Percentiles rank a stretch among this genome's conserved stretches.
These are phyloP conservation scores for Candida boleticola DNA, from an alignment of 805 yeast species.

Conservation along the genomic window DNA sequence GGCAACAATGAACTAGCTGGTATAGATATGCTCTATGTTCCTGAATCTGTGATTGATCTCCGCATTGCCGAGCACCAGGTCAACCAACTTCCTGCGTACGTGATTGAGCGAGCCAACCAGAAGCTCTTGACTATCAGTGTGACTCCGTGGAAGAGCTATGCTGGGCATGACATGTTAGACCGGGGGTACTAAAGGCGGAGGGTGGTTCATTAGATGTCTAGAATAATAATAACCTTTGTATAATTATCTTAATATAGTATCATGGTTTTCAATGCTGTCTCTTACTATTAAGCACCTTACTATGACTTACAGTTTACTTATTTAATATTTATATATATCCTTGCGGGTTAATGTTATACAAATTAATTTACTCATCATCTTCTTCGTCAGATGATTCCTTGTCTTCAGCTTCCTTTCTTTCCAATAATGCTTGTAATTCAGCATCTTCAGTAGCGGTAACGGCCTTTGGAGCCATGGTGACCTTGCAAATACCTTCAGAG, in stretches of 20 bases:
- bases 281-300: too few species aligned
- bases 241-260: too few species aligned
- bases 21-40: conserved; percentile 36
- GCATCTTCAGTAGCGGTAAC: conserved; percentile 99
- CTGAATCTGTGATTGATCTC: conserved; percentile 37
- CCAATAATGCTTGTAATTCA: conserved; percentile 92
- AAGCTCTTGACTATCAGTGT: conserved; percentile 25
- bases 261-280: too few species aligned
- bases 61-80: conserved; percentile 33
- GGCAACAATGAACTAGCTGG: conserved; percentile 40
- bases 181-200: background rate
- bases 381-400: conserved; percentile 82
- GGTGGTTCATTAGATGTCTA: background rate
- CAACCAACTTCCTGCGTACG: conserved; percentile 33
- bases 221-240: background rate
- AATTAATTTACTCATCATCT: conserved; percentile 37
- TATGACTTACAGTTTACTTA: too few species aligned
- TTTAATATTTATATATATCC: background rate
- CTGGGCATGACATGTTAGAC: too few species aligned
- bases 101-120: conserved; percentile 40
- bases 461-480: conserved; percentile 98
- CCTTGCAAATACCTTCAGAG: conserved; percentile 82
- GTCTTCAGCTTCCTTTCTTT: conserved; percentile 87
- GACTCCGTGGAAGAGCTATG: conserved; percentile 17
- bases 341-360: too few species aligned